Evolutionary conservation across 2,329 filamentous ascomycete genomes (phyloP), one percentile per base, ranked within the genome.

Genomic region (Fusarium mangiferae): DNA sequence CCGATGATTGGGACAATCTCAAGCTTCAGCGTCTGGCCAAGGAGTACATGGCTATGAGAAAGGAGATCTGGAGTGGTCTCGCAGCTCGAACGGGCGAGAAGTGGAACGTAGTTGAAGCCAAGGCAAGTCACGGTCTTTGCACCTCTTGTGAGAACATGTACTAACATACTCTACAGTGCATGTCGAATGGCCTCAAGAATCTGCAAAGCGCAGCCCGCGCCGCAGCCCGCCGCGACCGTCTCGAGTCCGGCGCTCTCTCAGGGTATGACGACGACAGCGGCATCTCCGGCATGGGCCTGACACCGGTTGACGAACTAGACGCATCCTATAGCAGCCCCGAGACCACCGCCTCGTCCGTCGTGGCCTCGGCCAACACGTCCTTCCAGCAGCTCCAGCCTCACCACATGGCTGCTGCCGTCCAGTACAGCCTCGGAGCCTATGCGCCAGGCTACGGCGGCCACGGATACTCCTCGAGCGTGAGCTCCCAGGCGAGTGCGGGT

Each of bases 181-280:
- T 96, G 91, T 91, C 93, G 81, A 93, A 93, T 79, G 94, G 94
- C 41, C 85, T 96, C 77, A 96, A 95, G 84, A 95, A 94, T 82
- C 88, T 96, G 66, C 91, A 92, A 80, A 90, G 91, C 76, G 89
- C 90, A 59, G 88, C 91, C 73, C 90, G 93, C 70, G 88, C 91
- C 63, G 90, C 89, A 66, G 87, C 89, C 66, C 90, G 91, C 74
- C 91, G 91, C 78, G 91, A 91, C 84, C 89, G 89, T 68, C 83
- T 89, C 76, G 88, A 88, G 82, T 83, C 78, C 67, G 79, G 79
- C 73, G 79, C 78, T 75, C 72, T 81, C 62, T 79, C 81, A 82
- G 85, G 83, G 82, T 89, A 89, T 86, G 88, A 89, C 84, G 92
- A 93, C 84, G 92, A 94, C 84, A 92, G 90, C 84, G 91, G 90